These are phyloP conservation scores for Cordyceps cicadae DNA, from an alignment of 2,329 filamentous ascomycete species.

Conservation along the genomic window DNA sequence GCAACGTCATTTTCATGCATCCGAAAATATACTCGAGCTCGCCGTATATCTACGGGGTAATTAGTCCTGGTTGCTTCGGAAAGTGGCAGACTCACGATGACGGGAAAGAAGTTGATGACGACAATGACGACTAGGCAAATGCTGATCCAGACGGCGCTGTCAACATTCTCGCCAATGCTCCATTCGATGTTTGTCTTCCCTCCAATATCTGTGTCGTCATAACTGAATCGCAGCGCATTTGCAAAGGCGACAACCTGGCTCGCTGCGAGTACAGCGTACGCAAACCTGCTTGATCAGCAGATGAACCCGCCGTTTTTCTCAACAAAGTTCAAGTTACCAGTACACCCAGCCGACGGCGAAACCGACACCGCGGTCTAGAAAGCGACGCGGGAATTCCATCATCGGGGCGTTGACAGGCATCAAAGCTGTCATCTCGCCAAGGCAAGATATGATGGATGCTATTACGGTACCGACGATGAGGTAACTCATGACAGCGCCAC, in stretches of 20 bases:
- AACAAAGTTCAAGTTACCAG: constrained; percentile 19
- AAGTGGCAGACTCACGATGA: constrained; percentile 22
- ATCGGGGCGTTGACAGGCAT: constrained; percentile 32
- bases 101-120: constrained; percentile 28
- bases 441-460: constrained; percentile 32
- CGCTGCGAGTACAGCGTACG: constrained; percentile 27
- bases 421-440: constrained; percentile 32
- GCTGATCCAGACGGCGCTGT: constrained; percentile 30
- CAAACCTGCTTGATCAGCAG: constrained; percentile 23
- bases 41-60: constrained; percentile 19
- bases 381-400: constrained; percentile 30
- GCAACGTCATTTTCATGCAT: constrained; percentile 28
- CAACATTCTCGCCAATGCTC: constrained; percentile 25
- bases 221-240: constrained; percentile 27
- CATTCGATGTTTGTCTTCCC: constrained; percentile 25
- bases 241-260: constrained; percentile 29
- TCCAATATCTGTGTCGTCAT: constrained; percentile 20
- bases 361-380: constrained; percentile 28
- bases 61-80: background rate
- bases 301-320: background rate
- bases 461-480: constrained; percentile 35
- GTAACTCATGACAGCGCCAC: constrained; percentile 31
- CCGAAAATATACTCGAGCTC: constrained; percentile 32
- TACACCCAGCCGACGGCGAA: constrained; percentile 33
- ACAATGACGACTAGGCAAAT: constrained; percentile 28